Conservation (phyloP, 495 filamentous ascomycete genomes). For the Podospora anserina region DNA sequence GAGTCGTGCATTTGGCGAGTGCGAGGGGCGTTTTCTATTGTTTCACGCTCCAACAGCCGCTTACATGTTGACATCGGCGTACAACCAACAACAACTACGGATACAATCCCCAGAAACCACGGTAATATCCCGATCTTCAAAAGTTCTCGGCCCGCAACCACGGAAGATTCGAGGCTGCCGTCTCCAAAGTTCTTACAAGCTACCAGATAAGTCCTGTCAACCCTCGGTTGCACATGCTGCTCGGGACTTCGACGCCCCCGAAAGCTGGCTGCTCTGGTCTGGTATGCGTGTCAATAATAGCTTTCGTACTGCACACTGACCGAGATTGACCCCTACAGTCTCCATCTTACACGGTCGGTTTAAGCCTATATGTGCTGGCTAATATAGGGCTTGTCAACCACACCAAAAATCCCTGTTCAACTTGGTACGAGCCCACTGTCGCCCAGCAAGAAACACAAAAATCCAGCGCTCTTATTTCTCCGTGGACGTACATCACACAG, state of each 20-base stretch:
- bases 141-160: neutral
- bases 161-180: neutral
- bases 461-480: neutral
- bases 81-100: neutral
- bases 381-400: conserved; percentile 40
- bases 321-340: conserved; percentile 37
- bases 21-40: neutral
- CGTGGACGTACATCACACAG: conserved; percentile 8
- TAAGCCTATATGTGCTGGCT: conserved; percentile 44
- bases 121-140: neutral
- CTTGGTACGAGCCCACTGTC: conserved; percentile 15
- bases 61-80: neutral
- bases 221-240: conserved; percentile 17
- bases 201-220: neutral
- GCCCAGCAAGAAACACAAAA: neutral
- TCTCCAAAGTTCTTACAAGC: neutral
- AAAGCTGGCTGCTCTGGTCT: conserved; percentile 5
- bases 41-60: neutral
- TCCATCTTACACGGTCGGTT: conserved; percentile 35
- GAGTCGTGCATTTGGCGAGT: neutral
- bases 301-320: conserved; percentile 32
- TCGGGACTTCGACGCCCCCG: conserved; percentile 16
- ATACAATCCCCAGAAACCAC: neutral
- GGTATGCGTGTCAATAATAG: conserved; percentile 28
- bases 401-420: conserved; percentile 24